A percentile compares a stretch with the other conserved stretches of the same genome.
Evolutionary conservation across 2,329 filamentous ascomycete genomes (phyloP).

Genomic region (Neonectria neomacrospora): DNA sequence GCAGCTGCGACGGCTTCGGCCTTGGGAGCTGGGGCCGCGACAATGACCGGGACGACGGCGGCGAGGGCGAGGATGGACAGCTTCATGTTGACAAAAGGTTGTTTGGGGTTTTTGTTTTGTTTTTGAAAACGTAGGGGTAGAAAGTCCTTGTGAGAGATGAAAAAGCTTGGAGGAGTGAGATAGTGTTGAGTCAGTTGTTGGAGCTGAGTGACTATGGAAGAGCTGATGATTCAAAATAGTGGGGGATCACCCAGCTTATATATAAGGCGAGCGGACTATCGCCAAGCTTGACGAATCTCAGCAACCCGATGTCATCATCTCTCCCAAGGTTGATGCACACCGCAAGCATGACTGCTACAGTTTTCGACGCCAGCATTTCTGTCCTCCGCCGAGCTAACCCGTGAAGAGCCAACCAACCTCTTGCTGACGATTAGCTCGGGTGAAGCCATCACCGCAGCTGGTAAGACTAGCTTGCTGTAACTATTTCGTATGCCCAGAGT

Average conservation of each 20-base stretch:
- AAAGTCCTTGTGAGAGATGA: background rate
- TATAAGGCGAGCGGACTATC: conserved; percentile 26
- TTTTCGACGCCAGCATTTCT: background rate
- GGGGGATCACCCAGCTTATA: conserved; percentile 31
- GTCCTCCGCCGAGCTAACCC: background rate
- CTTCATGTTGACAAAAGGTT: conserved; percentile 44
- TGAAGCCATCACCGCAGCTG: background rate
- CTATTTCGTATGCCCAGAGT: background rate
- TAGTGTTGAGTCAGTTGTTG: background rate
- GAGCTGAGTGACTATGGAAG: conserved; percentile 5
- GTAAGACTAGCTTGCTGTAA: background rate
- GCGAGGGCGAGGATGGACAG: conserved; percentile 41
- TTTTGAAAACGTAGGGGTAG: background rate
- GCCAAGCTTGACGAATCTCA: background rate
- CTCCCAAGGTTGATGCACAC: background rate
- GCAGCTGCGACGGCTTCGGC: conserved; percentile 31
- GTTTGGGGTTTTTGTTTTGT: background rate
- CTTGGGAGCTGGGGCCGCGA: conserved; percentile 43
- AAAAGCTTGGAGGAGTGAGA: conserved; percentile 14
- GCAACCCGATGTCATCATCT: conserved; percentile 7
- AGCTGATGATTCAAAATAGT: background rate
- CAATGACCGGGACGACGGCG: conserved; percentile 37
- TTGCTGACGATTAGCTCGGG: background rate
- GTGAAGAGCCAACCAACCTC: background rate
- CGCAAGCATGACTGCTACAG: background rate